phyloP scores from a whole-genome alignment of 495 filamentous ascomycete species.

The Aspergillus olivimuriae region DNA sequence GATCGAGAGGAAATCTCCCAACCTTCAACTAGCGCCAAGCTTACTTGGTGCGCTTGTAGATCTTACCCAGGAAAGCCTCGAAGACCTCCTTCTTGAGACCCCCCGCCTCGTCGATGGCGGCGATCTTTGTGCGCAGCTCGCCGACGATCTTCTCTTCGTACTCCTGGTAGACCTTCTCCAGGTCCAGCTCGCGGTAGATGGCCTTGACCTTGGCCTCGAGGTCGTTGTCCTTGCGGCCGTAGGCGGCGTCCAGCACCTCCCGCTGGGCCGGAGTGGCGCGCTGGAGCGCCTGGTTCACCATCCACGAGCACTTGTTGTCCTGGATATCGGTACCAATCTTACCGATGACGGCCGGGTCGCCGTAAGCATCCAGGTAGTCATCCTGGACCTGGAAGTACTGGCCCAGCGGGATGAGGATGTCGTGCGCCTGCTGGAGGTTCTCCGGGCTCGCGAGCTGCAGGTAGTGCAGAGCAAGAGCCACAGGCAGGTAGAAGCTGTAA shows the following conservation, averaged over 20 bases:
- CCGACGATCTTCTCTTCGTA: constrained; percentile 82
- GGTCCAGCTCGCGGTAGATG: constrained; percentile 73
- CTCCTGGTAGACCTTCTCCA: constrained; percentile 73
- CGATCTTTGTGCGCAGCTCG: constrained; percentile 69
- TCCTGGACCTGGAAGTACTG: constrained; percentile 99
- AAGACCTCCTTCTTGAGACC: constrained; percentile 88
- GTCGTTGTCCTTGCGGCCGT: constrained; percentile 78
- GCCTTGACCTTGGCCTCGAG: constrained; percentile 82
- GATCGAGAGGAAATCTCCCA: no score
- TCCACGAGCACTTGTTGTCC: constrained; percentile 99
- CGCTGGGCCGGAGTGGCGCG: constrained; percentile 75
- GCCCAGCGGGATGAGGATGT: constrained; percentile 95
- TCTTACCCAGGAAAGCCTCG: constrained; percentile 86
- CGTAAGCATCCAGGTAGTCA: constrained; percentile 97
- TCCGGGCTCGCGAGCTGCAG: constrained; percentile 71
- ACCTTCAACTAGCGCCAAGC: no score
- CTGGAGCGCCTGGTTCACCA: constrained; percentile 87
- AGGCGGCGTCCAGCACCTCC: constrained; percentile 70
- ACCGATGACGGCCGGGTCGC: constrained; percentile 87
- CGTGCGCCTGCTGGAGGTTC: constrained; percentile 79
- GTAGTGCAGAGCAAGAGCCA: constrained; percentile 81
- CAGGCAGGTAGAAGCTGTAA: constrained; percentile 97
- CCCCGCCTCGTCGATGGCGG: constrained; percentile 69
- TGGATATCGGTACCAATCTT: constrained; percentile 98
- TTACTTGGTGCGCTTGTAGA: constrained; percentile 93